Evolutionary conservation across 2,329 filamentous ascomycete species (phyloP), one percentile per base, ranked within the genome.

Genomic region (Hypomyces rosellus): DNA sequence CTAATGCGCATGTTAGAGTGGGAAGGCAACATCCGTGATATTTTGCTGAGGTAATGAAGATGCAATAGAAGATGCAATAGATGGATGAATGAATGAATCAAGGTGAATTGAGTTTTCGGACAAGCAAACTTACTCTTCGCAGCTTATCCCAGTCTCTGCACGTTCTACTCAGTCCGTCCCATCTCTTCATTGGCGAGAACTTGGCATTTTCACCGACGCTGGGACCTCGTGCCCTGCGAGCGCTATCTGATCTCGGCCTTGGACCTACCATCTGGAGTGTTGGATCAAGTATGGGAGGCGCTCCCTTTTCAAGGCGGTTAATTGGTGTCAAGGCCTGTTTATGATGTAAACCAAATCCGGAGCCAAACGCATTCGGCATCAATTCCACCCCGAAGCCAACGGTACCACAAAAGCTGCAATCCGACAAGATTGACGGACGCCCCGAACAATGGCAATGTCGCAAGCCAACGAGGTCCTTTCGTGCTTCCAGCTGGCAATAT

Each of bases 101-200:
- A 30, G 25, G 8, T 11, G 25, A 11, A 30, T 30, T 30, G 6
- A 30, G 25, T 11, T 11, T 30, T 30, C 41, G 33, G 34, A 41
- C 42, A 34, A n/a, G n/a, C 34, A 15, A 25, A 65, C 74, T 62
- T 61, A 78, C 77, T 61, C 70, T 70, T 58, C 69, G 69, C 38
- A 78, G 57, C 34, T 64, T 68, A 48, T 79, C 71, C 77, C 77
- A 80, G 14, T 66, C 58, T 13, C 62, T 58, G 48, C 64, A 71
- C 1, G 69, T 68, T 54, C 68, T 70, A 14, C 73, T 69, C 30
- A 68, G 69, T 47, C 77, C 77, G 54, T 80, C 75, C 74, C 76
- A 80, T 54, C 73, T 69, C 63, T 69, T 71, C n/a, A 78, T 60
- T 12, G 55, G 44, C 25, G 54, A 50, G 30, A 47, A 45, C 37